phyloP scores from a whole-genome alignment of 495 filamentous ascomycete species.

The Penicillium turbatum region DNA sequence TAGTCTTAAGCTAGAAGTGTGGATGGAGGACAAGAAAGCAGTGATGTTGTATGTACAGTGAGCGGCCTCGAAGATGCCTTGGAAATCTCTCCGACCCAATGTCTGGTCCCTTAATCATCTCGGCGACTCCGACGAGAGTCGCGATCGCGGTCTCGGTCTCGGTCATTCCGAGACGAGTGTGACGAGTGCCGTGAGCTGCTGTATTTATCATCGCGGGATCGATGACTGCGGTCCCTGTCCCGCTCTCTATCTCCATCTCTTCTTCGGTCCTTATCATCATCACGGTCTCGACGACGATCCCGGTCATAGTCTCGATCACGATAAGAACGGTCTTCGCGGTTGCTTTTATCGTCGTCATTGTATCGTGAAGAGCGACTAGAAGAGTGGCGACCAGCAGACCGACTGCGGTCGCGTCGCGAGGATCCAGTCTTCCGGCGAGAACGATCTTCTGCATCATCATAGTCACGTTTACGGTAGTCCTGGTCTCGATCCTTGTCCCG shows the following conservation, averaged over 20 bases:
- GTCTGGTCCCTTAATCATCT: conserved; percentile 21
- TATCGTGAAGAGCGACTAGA: conserved; percentile 32
- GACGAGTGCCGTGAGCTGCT: conserved; percentile 36
- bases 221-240: conserved; percentile 26
- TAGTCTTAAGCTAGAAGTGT: not conserved
- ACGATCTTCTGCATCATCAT: conserved; percentile 29
- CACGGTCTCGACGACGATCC: conserved; percentile 27
- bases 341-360: conserved; percentile 27
- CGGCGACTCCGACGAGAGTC: conserved; percentile 33
- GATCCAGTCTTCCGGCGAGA: conserved; percentile 29
- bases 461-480: conserved; percentile 28
- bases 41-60: conserved; percentile 8
- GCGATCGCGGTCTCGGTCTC: conserved; percentile 31
- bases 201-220: conserved; percentile 34
- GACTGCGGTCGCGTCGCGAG: conserved; percentile 37
- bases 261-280: conserved; percentile 27
- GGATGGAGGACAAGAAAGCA: not conserved
- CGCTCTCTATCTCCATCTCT: conserved; percentile 35
- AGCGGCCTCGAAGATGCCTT: not conserved
- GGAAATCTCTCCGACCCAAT: not conserved
- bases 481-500: conserved; percentile 35
- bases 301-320: conserved; percentile 30
- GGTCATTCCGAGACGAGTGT: conserved; percentile 29
- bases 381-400: conserved; percentile 31
- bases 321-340: conserved; percentile 31